These are phyloP conservation scores for Phialophora verrucosa DNA, from an alignment of 2,329 filamentous ascomycete species.

Conservation along the genomic window DNA sequence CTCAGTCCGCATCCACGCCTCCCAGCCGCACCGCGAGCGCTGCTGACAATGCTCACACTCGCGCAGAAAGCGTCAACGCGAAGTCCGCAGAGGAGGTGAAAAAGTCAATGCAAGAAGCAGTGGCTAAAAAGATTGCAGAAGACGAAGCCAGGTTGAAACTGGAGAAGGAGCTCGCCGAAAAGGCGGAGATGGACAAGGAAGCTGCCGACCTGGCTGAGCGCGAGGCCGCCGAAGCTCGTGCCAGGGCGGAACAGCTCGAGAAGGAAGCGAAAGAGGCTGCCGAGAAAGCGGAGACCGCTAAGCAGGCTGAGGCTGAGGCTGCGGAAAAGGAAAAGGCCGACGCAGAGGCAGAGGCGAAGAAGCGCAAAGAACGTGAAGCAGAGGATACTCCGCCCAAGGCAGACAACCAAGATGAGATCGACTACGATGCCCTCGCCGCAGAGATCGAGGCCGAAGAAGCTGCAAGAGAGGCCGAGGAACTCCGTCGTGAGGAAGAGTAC, in stretches of 20 bases:
- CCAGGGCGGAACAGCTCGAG: constrained; percentile 40
- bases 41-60: constrained; percentile 67
- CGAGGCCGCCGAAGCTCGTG: constrained; percentile 35
- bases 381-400: constrained; percentile 15
- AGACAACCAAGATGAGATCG: constrained; percentile 51
- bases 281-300: constrained; percentile 50
- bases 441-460: constrained; percentile 54
- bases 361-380: constrained; percentile 22
- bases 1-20: constrained; percentile 77
- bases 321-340: constrained; percentile 37
- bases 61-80: constrained; percentile 70
- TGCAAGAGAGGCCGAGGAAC: constrained; percentile 55
- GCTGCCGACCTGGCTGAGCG: constrained; percentile 48
- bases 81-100: constrained; percentile 84
- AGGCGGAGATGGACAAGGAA: constrained; percentile 49
- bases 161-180: constrained; percentile 43
- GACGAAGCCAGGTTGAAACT: constrained; percentile 52
- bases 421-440: constrained; percentile 47
- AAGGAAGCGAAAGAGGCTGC: constrained; percentile 51
- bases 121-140: constrained; percentile 60
- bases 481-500: constrained; percentile 53
- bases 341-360: constrained; percentile 40
- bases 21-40: constrained; percentile 75
- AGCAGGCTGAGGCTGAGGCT: constrained; percentile 50
- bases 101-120: constrained; percentile 69